phyloP scores from a whole-genome alignment of 306 rosid species.

The Vigna mungo region DNA sequence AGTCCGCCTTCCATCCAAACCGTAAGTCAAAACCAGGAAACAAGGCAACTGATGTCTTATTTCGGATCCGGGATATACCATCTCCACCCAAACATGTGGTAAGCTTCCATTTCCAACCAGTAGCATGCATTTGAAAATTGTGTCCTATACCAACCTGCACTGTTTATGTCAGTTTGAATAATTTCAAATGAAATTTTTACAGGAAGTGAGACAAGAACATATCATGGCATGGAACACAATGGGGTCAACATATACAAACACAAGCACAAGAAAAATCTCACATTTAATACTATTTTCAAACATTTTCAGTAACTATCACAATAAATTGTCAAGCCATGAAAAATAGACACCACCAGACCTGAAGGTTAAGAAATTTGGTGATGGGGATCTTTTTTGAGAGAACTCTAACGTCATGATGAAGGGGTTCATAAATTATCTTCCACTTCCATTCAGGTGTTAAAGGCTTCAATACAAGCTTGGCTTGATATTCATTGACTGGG shows the following conservation, averaged over 20 bases:
- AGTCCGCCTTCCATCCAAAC: constrained; percentile 96
- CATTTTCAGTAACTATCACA: constrained; percentile 14
- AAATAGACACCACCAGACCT: constrained; percentile 57
- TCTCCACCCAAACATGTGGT: constrained; percentile 96
- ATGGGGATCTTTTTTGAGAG: constrained; percentile 91
- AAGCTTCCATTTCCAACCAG: constrained; percentile 98
- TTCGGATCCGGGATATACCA: constrained; percentile 81
- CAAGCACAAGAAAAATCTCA: constrained; percentile 6
- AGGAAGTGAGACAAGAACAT: constrained; percentile 36
- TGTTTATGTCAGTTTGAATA: constrained; percentile 37
- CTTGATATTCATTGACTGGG: constrained; percentile 77
- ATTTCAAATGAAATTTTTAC: constrained; percentile 33
- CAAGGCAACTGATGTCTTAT: constrained; percentile 78
- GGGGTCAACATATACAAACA: constrained; percentile 1
- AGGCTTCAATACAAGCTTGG: constrained; percentile 90
- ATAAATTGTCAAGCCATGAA: constrained; percentile 16
- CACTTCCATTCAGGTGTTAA: constrained; percentile 79
- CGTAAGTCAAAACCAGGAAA: constrained; percentile 87
- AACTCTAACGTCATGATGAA: constrained; percentile 73
- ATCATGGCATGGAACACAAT: constrained; percentile 3
- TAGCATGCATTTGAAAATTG: constrained; percentile 83
- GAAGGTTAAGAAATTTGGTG: constrained; percentile 84
- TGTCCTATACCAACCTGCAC: constrained; percentile 90
- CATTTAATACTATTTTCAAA: constrained; percentile 13
- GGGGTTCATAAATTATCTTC: constrained; percentile 86